Conservation (phyloP, 106 monocot genomes). For the Amphibolis antarctica region DNA sequence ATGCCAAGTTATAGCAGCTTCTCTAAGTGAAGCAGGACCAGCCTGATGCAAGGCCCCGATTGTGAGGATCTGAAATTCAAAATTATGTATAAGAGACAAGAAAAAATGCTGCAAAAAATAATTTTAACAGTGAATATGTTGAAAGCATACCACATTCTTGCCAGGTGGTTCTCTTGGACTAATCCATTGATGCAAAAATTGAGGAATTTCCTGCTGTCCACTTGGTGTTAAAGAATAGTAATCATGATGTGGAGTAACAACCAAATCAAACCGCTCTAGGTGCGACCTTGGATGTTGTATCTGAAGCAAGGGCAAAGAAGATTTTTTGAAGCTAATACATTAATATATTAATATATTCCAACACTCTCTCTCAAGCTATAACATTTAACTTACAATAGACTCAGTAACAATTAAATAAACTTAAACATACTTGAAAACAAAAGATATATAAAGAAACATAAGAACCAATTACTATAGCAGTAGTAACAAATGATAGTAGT, state of each 20-base stretch:
- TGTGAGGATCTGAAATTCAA: constrained; percentile 60
- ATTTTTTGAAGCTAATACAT: constrained; percentile 11
- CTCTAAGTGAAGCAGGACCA: constrained; percentile 62
- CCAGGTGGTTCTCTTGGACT: constrained; percentile 84
- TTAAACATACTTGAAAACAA: too few species aligned
- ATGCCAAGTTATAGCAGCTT: constrained; percentile 82
- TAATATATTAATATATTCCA: background rate
- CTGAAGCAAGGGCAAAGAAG: constrained; percentile 28
- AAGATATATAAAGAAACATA: too few species aligned
- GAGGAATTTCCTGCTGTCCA: constrained; percentile 81
- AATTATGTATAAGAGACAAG: constrained; percentile 1
- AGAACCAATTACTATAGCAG: background rate
- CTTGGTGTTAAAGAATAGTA: constrained; percentile 75
- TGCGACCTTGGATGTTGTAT: constrained; percentile 90
- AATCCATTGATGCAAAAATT: constrained; percentile 57
- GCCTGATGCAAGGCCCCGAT: constrained; percentile 82
- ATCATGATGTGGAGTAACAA: constrained; percentile 89
- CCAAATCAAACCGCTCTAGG: constrained; percentile 77
- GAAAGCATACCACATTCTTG: constrained; percentile 68
- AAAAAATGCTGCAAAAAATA: background rate
- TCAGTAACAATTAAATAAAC: too few species aligned
- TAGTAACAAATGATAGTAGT: too few species aligned
- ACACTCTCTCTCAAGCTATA: too few species aligned
- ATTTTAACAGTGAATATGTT: background rate
- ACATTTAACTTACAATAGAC: too few species aligned